A percentile compares a stretch with the other conserved stretches of the same genome.
These are phyloP conservation scores for Mucor plumbeus DNA, from an alignment of 371 early-diverging fungal genomes.

Conservation along the genomic window DNA sequence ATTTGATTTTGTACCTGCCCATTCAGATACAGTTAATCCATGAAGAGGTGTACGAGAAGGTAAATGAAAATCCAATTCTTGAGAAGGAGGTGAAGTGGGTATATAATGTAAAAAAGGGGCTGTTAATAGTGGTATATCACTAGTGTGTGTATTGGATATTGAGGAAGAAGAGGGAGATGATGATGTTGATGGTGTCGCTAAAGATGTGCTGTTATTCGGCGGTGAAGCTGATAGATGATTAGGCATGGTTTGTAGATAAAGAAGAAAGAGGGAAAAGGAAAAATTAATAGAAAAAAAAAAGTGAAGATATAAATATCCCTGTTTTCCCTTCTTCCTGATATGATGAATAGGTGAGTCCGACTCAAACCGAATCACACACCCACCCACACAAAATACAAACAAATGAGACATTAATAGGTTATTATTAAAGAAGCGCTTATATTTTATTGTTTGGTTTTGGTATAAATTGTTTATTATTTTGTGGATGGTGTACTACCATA, in stretches of 20 bases:
- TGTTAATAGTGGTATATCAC: conserved; percentile 32
- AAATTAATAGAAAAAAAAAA: neutral
- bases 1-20: conserved; percentile 34
- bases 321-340: neutral
- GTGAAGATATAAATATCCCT: conserved; percentile 1
- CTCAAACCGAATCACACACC: conserved; percentile 1
- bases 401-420: neutral
- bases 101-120: conserved; percentile 35
- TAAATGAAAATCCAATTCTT: conserved; percentile 38
- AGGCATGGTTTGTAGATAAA: neutral
- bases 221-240: neutral
- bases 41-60: conserved; percentile 42
- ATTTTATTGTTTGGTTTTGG: neutral
- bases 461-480: conserved; percentile 1
- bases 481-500: conserved; percentile 35
- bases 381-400: neutral
- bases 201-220: neutral
- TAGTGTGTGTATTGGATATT: conserved; percentile 10
- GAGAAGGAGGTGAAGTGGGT: conserved; percentile 35
- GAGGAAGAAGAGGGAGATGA: neutral
- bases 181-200: neutral
- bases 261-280: neutral
- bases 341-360: conserved; percentile 7
- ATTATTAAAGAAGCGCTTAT: neutral
- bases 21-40: conserved; percentile 41